Percentiles rank a stretch among this genome's conserved stretches.
Evolutionary conservation across 1,139 yeast genomes (phyloP).

Genomic region (Debaryomyces sp.): DNA sequence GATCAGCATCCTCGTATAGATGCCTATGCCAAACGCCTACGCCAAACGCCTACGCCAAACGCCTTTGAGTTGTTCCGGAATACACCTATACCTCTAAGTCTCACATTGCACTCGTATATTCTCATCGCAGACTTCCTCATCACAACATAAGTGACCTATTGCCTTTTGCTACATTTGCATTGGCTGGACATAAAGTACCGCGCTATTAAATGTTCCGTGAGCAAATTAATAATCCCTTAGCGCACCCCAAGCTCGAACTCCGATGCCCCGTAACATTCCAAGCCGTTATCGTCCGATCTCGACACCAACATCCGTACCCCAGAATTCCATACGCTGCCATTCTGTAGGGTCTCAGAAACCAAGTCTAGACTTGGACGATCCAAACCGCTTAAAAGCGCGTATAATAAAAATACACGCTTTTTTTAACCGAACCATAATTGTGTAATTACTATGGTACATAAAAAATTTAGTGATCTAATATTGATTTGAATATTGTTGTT

Average conservation of each 20-base stretch:
- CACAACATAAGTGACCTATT: not conserved
- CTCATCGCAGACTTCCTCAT: not conserved
- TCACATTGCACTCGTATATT: too few species aligned
- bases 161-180: not conserved
- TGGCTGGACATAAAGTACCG: not conserved
- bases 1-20: too few species aligned
- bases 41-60: too few species aligned
- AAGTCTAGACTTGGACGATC: not conserved
- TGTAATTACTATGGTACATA: not conserved
- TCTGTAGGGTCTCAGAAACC: not conserved
- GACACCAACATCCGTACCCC: not conserved
- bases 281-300: not conserved
- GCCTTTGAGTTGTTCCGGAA: not conserved
- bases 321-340: not conserved
- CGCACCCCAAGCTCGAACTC: not conserved
- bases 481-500: not conserved
- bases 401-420: not conserved
- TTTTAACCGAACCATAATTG: not conserved
- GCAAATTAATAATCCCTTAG: not conserved
- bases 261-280: too few species aligned
- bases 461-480: not conserved
- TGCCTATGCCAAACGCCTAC: too few species aligned
- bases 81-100: not conserved
- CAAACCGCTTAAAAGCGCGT: not conserved
- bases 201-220: not conserved